Evolutionary conservation across 768 basidiomycete genomes (phyloP).

Genomic region (Suillus subalutaceus): DNA sequence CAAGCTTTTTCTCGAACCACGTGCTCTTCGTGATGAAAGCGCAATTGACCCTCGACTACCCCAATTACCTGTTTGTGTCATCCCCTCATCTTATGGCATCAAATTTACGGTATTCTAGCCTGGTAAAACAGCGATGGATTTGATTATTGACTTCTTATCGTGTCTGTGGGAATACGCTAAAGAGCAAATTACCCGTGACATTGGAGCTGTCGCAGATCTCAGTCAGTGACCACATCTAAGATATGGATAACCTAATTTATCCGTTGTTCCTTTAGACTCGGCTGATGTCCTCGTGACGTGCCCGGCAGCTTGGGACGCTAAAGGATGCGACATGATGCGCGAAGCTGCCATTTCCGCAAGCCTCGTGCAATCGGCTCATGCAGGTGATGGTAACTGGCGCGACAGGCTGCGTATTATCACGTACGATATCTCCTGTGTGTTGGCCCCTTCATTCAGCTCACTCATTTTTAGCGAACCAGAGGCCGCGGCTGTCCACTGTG

Average conservation of each 20-base stretch:
- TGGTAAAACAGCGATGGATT: constrained; percentile 74
- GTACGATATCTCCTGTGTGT: constrained; percentile 31
- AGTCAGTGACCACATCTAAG: constrained; percentile 46
- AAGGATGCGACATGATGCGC: constrained; percentile 84
- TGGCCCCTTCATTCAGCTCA: constrained; percentile 6
- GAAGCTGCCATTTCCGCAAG: constrained; percentile 82
- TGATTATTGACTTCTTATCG: constrained; percentile 82
- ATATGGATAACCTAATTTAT: constrained; percentile 8
- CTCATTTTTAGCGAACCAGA: constrained; percentile 58
- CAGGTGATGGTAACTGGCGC: constrained; percentile 75
- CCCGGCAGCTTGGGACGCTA: constrained; percentile 90
- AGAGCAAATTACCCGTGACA: constrained; percentile 84
- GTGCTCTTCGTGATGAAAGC: constrained; percentile 71
- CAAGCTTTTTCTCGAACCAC: constrained; percentile 86
- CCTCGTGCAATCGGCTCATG: constrained; percentile 70
- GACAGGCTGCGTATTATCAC: constrained; percentile 86
- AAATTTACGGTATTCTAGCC: constrained; percentile 43
- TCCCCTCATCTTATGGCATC: constrained; percentile 1
- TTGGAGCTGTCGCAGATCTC: constrained; percentile 83
- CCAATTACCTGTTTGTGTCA: constrained; percentile 59
- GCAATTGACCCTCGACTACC: constrained; percentile 79
- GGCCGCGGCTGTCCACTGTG: constrained; percentile 91
- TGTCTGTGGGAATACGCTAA: constrained; percentile 88
- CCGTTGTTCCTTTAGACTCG: constrained; percentile 50
- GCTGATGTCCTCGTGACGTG: constrained; percentile 88